phyloP scores from a whole-genome alignment of 306 rosid species.

The Hylodesmum podocarpum region DNA sequence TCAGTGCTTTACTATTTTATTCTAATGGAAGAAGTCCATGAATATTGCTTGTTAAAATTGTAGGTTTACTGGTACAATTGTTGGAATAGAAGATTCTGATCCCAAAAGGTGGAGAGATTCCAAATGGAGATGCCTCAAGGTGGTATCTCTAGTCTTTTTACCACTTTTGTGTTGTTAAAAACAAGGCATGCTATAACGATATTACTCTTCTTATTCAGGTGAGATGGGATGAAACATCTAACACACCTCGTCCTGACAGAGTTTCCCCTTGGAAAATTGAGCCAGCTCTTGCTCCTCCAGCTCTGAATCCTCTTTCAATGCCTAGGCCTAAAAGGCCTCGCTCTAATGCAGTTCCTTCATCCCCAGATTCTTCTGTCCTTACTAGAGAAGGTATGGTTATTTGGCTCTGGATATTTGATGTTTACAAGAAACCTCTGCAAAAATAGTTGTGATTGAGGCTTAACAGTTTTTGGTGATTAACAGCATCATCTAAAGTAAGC shows the following conservation, averaged over 20 bases:
- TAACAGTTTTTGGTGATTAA: neutral
- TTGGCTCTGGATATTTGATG: neutral
- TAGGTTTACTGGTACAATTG: constrained; percentile 86
- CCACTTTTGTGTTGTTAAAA: neutral
- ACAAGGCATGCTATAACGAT: neutral
- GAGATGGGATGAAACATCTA: constrained; percentile 92
- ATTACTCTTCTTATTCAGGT: constrained; percentile 48
- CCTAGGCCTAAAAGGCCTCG: constrained; percentile 79
- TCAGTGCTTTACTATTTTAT: neutral
- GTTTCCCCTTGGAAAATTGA: constrained; percentile 97
- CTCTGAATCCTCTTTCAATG: constrained; percentile 72
- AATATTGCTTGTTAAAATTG: neutral
- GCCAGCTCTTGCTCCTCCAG: constrained; percentile 89
- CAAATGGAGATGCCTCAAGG: constrained; percentile 95
- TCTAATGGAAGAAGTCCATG: neutral
- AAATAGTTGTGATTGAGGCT: neutral
- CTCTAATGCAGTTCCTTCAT: constrained; percentile 55
- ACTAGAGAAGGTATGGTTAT: constrained; percentile 64
- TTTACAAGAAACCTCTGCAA: neutral
- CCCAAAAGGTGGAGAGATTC: constrained; percentile 67
- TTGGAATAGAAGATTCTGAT: constrained; percentile 83
- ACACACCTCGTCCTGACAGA: constrained; percentile 79
- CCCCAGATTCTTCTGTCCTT: constrained; percentile 78
- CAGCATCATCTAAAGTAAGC: constrained; percentile 58
- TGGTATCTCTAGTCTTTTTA: constrained; percentile 31